Base-by-base conservation (phyloP, 495 filamentous ascomycete species). In the Hyaloscypha variabilis region DNA sequence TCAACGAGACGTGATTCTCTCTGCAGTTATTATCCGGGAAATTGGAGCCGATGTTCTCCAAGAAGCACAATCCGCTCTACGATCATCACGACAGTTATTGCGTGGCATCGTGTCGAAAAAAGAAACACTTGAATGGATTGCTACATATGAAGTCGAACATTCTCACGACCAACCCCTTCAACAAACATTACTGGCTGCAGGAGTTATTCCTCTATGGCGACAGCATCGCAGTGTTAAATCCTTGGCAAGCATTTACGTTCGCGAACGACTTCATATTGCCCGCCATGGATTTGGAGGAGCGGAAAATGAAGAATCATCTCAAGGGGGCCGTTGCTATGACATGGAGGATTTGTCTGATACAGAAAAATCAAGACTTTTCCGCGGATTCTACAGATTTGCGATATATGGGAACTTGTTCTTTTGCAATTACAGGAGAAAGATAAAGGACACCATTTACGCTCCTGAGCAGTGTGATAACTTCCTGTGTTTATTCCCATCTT, bases 341-440 rank as follows among this genome's bases (percentile, higher is more conserved):
- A 4, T 26, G 6, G 53, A 56, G 25, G 19, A 56, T 25, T 17
- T 56, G 13, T 56, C 53, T 26, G 19, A 25, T 8, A 56, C 53
- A 19, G 53, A 56, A 30, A 56, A 29, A 25, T 23, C 26, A 25
- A 56, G 53, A 25, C 19, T 56, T 17, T 30, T 17, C 26, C 53
- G 53, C 11, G 53, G 53, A 3, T 56, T 56, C 53, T 56, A 56
- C 53, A 56, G 53, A 29, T 56, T 56, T 17, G 25, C 5, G 21
- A 56, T 56, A 26, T 56, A 29, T 25, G 26, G 53, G 14, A 30
- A 56, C 14, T 25, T 56, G 21, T 56, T 26, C 25, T 25, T 19
- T 14, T 56, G 21, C 21, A 23, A 56, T 56, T 24, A 51, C 30
- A 34, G 30, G 30, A 34, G 30, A 34, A 34, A 34, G 30, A 34